Conservation (phyloP, 768 basidiomycete species). For the Amanita jacksonii region DNA sequence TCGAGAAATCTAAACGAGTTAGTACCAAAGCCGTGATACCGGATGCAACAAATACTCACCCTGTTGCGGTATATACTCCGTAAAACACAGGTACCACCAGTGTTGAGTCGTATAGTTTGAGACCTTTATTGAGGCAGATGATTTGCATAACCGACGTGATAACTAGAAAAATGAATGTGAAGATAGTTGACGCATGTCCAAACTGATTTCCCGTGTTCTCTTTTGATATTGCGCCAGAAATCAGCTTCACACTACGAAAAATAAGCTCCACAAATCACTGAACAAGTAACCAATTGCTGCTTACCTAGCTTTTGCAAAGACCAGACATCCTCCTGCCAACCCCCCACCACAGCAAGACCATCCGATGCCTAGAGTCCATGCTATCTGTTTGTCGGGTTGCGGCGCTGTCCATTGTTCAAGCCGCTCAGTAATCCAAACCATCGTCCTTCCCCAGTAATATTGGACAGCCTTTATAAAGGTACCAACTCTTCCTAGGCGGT, state of each 20-base stretch:
- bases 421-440: slow-evolving; percentile 47
- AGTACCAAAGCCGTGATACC: neutral
- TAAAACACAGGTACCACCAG: slow-evolving; percentile 94
- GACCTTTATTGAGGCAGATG: slow-evolving; percentile 80
- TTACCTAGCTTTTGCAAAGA: slow-evolving; percentile 68
- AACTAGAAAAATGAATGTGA: slow-evolving; percentile 59
- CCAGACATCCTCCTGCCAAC: slow-evolving; percentile 80
- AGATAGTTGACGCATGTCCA: slow-evolving; percentile 69
- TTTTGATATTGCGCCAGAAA: slow-evolving; percentile 68
- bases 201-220: slow-evolving; percentile 84
- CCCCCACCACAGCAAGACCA: slow-evolving; percentile 94
- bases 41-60: slow-evolving; percentile 32
- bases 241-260: slow-evolving; percentile 57
- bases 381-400: slow-evolving; percentile 77
- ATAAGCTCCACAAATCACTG: slow-evolving; percentile 9
- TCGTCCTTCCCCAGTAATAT: slow-evolving; percentile 33
- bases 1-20: slow-evolving; percentile 30
- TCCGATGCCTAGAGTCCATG: slow-evolving; percentile 86
- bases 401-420: slow-evolving; percentile 70
- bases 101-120: slow-evolving; percentile 86
- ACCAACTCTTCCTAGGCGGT: slow-evolving; percentile 7
- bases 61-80: slow-evolving; percentile 80
- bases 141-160: slow-evolving; percentile 85
- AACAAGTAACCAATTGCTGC: slow-evolving; percentile 16
- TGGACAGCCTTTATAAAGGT: slow-evolving; percentile 22